Percentiles rank a stretch among this genome's conserved stretches.
These are phyloP conservation scores for Fomitopsis schrenkii DNA, from an alignment of 1,284 basidiomycete species.

Conservation along the genomic window DNA sequence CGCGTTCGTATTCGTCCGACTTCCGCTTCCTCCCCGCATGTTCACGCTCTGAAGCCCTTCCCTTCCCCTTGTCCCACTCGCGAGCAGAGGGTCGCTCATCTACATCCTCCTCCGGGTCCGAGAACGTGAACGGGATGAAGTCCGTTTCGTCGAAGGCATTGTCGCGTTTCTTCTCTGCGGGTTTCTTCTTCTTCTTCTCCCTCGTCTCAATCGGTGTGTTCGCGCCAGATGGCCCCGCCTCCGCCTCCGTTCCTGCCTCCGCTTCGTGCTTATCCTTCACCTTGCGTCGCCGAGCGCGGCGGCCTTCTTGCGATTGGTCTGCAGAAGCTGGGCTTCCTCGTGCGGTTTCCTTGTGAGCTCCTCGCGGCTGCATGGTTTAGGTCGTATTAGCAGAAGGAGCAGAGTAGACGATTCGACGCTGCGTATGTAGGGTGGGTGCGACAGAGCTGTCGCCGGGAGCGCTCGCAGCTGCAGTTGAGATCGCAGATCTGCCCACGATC, in stretches of 20 bases:
- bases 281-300: slow-evolving; percentile 14
- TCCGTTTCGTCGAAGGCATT: slow-evolving; percentile 41
- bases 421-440: neutral
- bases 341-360: neutral
- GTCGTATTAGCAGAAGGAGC: neutral
- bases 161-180: neutral
- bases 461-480: neutral
- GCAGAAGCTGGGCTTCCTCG: neutral
- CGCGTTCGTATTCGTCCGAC: slow-evolving; percentile 41
- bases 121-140: slow-evolving; percentile 53
- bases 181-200: neutral
- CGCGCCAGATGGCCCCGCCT: slow-evolving; percentile 17
- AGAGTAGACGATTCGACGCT: neutral
- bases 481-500: neutral
- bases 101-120: slow-evolving; percentile 28
- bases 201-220: neutral
- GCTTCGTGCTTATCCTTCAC: slow-evolving; percentile 14
- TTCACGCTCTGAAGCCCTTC: slow-evolving; percentile 25
- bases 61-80: slow-evolving; percentile 40
- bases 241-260: slow-evolving; percentile 7
- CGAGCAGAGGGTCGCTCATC: slow-evolving; percentile 30
- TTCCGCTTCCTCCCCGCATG: slow-evolving; percentile 35
- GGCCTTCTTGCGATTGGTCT: slow-evolving; percentile 11
- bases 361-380: neutral
- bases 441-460: neutral